Percentiles rank a stretch among this genome's conserved stretches.
Evolutionary conservation across 371 early-diverging fungal genomes (phyloP).

Genomic region (Mucor racemosus): DNA sequence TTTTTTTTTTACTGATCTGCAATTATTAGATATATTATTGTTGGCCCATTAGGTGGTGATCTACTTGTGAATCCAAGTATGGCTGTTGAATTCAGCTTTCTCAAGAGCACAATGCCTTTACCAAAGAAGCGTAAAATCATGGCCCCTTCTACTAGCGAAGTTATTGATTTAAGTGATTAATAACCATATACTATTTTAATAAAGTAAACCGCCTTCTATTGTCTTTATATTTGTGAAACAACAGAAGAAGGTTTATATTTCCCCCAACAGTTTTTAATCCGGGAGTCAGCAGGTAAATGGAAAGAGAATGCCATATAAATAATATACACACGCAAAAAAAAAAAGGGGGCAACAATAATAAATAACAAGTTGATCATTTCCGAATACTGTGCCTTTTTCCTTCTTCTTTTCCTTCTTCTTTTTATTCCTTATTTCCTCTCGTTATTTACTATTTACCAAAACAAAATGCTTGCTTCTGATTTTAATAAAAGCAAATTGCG

Average conservation of each 20-base stretch:
- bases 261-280: constrained; percentile 17
- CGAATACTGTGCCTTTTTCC: background rate
- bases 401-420: constrained; percentile 6
- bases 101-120: background rate
- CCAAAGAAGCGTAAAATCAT: constrained; percentile 5
- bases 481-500: constrained; percentile 12
- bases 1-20: background rate
- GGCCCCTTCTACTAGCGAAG: background rate
- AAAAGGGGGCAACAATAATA: background rate
- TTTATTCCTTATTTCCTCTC: background rate
- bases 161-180: constrained; percentile 5
- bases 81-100: constrained; percentile 7
- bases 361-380: constrained; percentile 3
- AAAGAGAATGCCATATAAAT: background rate
- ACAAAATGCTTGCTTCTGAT: constrained; percentile 27
- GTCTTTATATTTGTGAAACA: background rate
- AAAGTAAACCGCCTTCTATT: background rate
- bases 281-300: constrained; percentile 19
- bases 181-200: too few species aligned
- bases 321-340: background rate
- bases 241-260: background rate
- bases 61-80: background rate
- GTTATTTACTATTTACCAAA: too few species aligned
- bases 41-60: constrained; percentile 11
- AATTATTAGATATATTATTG: constrained; percentile 18